These are phyloP conservation scores for Chaetomiaceae sp. DNA, from an alignment of 2,329 filamentous ascomycete genomes.

Conservation along the genomic window DNA sequence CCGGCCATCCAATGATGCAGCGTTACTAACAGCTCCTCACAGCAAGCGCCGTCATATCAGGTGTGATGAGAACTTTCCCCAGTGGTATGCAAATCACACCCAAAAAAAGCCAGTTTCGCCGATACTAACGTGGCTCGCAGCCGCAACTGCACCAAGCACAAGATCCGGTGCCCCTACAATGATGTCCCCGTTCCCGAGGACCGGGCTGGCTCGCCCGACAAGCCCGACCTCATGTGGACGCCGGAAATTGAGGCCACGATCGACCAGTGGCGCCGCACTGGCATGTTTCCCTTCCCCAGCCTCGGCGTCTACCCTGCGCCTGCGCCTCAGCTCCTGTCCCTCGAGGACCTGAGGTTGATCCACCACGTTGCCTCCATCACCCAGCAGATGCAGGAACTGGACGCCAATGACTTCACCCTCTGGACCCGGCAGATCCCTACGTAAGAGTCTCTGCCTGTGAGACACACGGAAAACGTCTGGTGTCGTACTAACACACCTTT, in stretches of 20 bases:
- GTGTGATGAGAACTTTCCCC: conserved; percentile 95
- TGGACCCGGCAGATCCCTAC: conserved; percentile 92
- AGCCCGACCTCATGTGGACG: conserved; percentile 74
- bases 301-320: conserved; percentile 72
- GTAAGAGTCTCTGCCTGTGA: conserved; percentile 51
- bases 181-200: conserved; percentile 69
- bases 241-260: conserved; percentile 78
- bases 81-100: conserved; percentile 63
- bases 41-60: conserved; percentile 92
- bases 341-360: conserved; percentile 79
- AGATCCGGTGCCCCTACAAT: conserved; percentile 97
- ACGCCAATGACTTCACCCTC: conserved; percentile 78
- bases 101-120: background rate
- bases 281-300: conserved; percentile 78
- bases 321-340: conserved; percentile 65
- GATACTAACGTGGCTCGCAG: conserved; percentile 40
- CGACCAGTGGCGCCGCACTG: conserved; percentile 76
- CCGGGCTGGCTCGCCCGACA: conserved; percentile 55
- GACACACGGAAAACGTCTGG: background rate
- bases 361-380: conserved; percentile 86
- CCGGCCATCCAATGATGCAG: background rate
- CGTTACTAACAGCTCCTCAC: conserved; percentile 16
- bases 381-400: conserved; percentile 70
- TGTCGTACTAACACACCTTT: conserved; percentile 25
- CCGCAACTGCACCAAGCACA: conserved; percentile 98